Base-by-base conservation (phyloP, 2,329 filamentous ascomycete species). In the Teratosphaeria pseudoeucalypti region DNA sequence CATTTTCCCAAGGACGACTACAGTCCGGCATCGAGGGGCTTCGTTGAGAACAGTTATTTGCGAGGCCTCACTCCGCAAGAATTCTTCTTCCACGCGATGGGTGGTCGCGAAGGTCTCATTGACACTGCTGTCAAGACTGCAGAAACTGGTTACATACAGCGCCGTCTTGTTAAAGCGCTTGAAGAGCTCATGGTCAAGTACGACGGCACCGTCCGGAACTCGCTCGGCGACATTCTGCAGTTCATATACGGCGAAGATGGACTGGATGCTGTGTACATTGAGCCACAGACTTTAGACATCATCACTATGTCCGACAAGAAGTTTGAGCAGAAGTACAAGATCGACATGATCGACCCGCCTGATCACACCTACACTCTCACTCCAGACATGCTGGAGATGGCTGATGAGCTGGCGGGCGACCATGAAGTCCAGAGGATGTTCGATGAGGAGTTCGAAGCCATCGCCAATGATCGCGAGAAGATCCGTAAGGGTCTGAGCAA, bases 41-140 rank as follows among this genome's bases (percentile, higher is more conserved):
- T 99, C 71, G 94, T 99, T 23, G 94, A 99, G 76, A 99, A 99
- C 77, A 99, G 94, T 0, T 99, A 99, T 69, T 84, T 99, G 12
- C 89, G 94, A 79, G 94, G 94, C 59, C 79, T 99, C 61, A 99
- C 95, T 0, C 94, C 94, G 0, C 87, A 89, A 0, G 94, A 99
- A 68, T 99, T 99, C 78, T 99, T 96, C 80, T 99, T 99, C 82
- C 94, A 99, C 83, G 94, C 94, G 72, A 99, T 99, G 94, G 94
- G 94, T 81, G 94, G 94, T 90, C 86, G 94, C 80, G 94, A 99
- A 78, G 94, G 94, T 95, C 82, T 99, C 58, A 99, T 99, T 68
- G 94, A 99, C 82, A 99, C 94, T 57, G 94, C 94, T 66, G 95
- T 99, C 77, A 99, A 99, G 83, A 99, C 94, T 65, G 94, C 94